Conservation (phyloP, 2,329 filamentous ascomycete genomes). For the Juglanconis oblonga region DNA sequence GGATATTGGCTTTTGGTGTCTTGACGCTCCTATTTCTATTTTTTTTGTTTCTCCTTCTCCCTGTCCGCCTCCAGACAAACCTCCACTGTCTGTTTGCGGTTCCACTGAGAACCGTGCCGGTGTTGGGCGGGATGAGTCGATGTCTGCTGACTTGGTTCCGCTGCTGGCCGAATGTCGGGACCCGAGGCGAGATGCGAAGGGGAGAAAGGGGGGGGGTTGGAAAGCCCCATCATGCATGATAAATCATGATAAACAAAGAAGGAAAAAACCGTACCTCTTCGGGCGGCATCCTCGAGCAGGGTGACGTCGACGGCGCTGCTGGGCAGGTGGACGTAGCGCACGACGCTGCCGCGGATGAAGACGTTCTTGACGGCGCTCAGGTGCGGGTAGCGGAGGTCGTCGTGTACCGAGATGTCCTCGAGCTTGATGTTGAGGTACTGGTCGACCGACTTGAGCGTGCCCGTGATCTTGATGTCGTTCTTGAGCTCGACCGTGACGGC, state of each 20-base stretch:
- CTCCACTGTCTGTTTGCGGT: too few relatives aligned
- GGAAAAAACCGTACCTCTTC: conserved; percentile 60
- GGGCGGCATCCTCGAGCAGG: conserved; percentile 84
- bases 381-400: conserved; percentile 93
- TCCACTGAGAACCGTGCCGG: conserved; percentile 1
- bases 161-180: conserved; percentile 15
- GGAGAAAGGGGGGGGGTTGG: too few relatives aligned
- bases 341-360: conserved; percentile 90
- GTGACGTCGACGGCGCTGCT: conserved; percentile 79
- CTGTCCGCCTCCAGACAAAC: too few relatives aligned
- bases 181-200: neutral
- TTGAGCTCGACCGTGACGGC: conserved; percentile 98
- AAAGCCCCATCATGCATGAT: too few relatives aligned
- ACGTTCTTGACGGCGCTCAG: conserved; percentile 89
- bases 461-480: conserved; percentile 96
- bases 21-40: too few relatives aligned
- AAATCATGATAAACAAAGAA: neutral
- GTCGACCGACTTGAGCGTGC: conserved; percentile 93
- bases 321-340: conserved; percentile 87
- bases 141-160: conserved; percentile 10
- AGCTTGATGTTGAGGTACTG: conserved; percentile 99
- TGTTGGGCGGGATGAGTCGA: conserved; percentile 7
- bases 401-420: conserved; percentile 88
- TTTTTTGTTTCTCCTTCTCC: too few relatives aligned
- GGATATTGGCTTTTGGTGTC: neutral